Percentiles rank a stretch among this genome's conserved stretches.
These are phyloP conservation scores for Penicillium canescens DNA, from an alignment of 495 filamentous ascomycete genomes.

Conservation along the genomic window DNA sequence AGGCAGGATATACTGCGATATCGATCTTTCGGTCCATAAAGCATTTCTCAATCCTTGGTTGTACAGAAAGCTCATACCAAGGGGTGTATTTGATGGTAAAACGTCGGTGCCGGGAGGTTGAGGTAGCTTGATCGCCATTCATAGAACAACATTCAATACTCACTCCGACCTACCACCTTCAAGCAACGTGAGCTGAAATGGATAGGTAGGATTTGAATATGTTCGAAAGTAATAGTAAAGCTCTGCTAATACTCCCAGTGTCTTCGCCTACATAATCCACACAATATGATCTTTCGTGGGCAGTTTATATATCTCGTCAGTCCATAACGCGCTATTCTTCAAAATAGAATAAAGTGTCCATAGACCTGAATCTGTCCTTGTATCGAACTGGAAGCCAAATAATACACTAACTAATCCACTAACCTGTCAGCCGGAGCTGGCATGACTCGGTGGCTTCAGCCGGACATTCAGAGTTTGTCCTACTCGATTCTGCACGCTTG, in stretches of 20 bases:
- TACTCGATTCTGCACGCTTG: background rate
- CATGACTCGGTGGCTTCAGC: background rate
- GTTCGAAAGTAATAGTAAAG: too few relatives aligned
- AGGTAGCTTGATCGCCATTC: constrained; percentile 5
- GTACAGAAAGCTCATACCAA: constrained; percentile 18
- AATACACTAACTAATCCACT: background rate
- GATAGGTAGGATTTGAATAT: too few relatives aligned
- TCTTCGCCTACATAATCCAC: too few relatives aligned
- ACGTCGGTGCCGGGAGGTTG: background rate
- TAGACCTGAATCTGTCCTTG: too few relatives aligned
- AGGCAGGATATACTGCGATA: constrained; percentile 3
- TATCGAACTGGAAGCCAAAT: too few relatives aligned
- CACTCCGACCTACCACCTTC: too few relatives aligned
- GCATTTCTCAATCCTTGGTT: constrained; percentile 16
- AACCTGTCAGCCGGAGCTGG: background rate
- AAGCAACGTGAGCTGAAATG: too few relatives aligned
- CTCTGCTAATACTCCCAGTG: too few relatives aligned
- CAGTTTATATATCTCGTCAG: too few relatives aligned
- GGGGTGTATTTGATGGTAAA: constrained; percentile 7
- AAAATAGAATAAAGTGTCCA: too few relatives aligned
- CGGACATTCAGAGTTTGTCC: background rate
- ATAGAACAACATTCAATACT: background rate
- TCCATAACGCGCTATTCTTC: too few relatives aligned
- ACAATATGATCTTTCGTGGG: too few relatives aligned
- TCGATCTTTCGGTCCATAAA: constrained; percentile 3